These are phyloP conservation scores for Linum trigynum DNA, from an alignment of 345 rosid genomes.

Conservation along the genomic window DNA sequence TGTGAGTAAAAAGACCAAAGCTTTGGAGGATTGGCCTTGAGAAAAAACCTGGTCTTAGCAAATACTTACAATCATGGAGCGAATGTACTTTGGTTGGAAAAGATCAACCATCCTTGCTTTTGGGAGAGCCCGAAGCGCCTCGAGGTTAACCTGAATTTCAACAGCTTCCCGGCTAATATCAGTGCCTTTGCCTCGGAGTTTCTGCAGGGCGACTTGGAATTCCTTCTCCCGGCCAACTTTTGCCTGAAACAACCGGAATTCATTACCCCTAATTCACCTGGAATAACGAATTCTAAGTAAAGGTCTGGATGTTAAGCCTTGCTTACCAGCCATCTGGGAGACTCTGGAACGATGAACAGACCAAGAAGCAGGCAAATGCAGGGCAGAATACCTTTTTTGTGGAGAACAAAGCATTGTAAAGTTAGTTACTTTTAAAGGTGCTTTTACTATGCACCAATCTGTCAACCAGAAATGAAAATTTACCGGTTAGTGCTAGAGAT, in stretches of 20 bases:
- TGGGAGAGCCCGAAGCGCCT: constrained; percentile 54
- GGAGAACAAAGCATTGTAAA: constrained; percentile 6
- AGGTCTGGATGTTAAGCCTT: not conserved
- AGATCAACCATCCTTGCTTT: constrained; percentile 53
- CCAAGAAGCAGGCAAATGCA: constrained; percentile 65
- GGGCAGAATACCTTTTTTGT: constrained; percentile 51
- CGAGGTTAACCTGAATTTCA: constrained; percentile 55
- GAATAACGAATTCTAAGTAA: not conserved
- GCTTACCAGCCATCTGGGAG: constrained; percentile 93
- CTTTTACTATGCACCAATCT: not conserved
- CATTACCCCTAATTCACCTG: not conserved
- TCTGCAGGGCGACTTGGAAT: constrained; percentile 50
- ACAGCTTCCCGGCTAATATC: constrained; percentile 60
- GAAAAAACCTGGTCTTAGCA: not conserved
- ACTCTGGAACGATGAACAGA: constrained; percentile 64
- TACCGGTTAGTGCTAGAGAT: constrained; percentile 72
- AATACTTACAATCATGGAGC: constrained; percentile 55
- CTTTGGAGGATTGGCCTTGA: not conserved
- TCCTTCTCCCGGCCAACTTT: constrained; percentile 57
- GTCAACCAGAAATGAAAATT: not conserved
- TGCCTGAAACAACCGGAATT: constrained; percentile 36
- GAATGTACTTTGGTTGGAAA: constrained; percentile 49
- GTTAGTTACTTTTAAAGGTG: constrained; percentile 5
- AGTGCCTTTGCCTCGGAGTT: constrained; percentile 57
- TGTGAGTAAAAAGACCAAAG: not conserved